phyloP scores from a whole-genome alignment of 768 basidiomycete genomes.

The Lactarius quietus region DNA sequence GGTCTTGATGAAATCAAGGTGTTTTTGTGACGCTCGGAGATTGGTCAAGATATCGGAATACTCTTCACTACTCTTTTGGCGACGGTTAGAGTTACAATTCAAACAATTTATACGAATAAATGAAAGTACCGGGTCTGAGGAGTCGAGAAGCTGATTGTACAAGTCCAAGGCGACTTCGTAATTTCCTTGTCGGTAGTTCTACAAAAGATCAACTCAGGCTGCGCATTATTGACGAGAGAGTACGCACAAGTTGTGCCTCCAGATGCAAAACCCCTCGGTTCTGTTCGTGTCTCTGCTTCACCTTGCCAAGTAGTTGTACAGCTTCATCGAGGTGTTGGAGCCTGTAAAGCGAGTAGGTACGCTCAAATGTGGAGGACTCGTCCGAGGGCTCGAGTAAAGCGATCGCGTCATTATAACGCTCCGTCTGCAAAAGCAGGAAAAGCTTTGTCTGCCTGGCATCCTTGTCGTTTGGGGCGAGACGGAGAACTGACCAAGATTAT shows the following conservation, averaged over 20 bases:
- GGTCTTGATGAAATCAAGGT: constrained; percentile 78
- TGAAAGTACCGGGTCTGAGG: constrained; percentile 61
- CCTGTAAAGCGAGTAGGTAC: constrained; percentile 81
- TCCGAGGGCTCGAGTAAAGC: constrained; percentile 46
- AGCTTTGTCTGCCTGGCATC: constrained; percentile 81
- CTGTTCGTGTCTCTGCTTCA: constrained; percentile 41
- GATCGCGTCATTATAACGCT: constrained; percentile 72
- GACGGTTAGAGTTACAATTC: constrained; percentile 20
- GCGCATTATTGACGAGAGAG: constrained; percentile 6
- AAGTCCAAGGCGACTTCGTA: constrained; percentile 72
- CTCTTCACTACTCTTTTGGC: constrained; percentile 73
- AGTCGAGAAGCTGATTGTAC: constrained; percentile 79
- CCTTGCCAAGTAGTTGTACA: constrained; percentile 42
- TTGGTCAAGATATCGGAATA: constrained; percentile 85
- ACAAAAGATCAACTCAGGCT: constrained; percentile 22
- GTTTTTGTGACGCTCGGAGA: constrained; percentile 73
- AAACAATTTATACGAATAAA: constrained; percentile 29
- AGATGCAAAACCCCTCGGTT: constrained; percentile 71
- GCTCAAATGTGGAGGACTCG: constrained; percentile 50
- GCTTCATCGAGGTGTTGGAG: constrained; percentile 76
- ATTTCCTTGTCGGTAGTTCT: constrained; percentile 77
- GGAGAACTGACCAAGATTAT: constrained; percentile 52
- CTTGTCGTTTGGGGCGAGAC: constrained; percentile 58
- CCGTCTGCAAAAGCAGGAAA: constrained; percentile 84
- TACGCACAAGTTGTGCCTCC: constrained; percentile 81